Evolutionary conservation across 768 basidiomycete genomes (phyloP).

Genomic region (Amanita thiersii): DNA sequence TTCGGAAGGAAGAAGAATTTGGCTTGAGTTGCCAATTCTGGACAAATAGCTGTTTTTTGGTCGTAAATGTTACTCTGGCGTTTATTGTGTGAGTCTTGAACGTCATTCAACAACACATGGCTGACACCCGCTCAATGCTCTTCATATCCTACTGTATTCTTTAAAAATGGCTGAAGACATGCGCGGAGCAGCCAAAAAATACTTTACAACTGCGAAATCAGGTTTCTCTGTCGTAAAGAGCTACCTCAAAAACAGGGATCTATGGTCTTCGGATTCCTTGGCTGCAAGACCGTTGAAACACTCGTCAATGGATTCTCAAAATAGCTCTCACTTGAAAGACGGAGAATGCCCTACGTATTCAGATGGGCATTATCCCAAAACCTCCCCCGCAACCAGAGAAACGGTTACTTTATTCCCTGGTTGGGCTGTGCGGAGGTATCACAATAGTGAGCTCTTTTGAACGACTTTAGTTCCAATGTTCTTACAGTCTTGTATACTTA

Average conservation of each 20-base stretch:
- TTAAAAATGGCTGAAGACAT: slow-evolving; percentile 5
- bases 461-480: slow-evolving; percentile 1
- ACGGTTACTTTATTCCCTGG: slow-evolving; percentile 66
- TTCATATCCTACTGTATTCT: not conserved
- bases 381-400: slow-evolving; percentile 21
- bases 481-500: slow-evolving; percentile 9
- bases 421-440: slow-evolving; percentile 60
- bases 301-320: too few relatives aligned
- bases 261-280: not conserved
- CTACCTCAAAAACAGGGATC: not conserved
- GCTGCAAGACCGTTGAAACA: too few relatives aligned
- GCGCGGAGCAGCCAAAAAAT: not conserved
- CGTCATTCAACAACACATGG: too few relatives aligned
- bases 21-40: too few relatives aligned
- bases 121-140: too few relatives aligned
- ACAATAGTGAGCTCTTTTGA: slow-evolving; percentile 3
- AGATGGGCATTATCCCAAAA: not conserved
- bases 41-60: too few relatives aligned
- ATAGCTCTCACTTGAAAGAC: not conserved
- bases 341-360: not conserved
- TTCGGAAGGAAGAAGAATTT: too few relatives aligned
- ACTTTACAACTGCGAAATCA: not conserved
- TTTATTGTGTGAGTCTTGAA: too few relatives aligned
- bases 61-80: too few relatives aligned
- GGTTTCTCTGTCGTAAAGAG: not conserved